Evolutionary conservation across 2,329 filamentous ascomycete species (phyloP).

Genomic region (Xylariales sp.): DNA sequence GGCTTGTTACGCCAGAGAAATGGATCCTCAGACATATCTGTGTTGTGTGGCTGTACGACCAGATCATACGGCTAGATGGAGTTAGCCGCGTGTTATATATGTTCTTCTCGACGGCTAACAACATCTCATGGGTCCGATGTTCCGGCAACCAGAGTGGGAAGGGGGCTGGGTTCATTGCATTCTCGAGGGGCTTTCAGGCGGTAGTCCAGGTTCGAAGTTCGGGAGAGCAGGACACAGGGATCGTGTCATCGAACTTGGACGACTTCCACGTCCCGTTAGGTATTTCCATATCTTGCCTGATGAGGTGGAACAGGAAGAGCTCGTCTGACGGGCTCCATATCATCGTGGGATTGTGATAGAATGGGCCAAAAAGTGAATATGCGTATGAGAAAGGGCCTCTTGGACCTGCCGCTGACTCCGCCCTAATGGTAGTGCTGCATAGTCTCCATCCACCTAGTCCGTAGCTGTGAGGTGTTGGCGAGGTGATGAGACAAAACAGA

Average conservation of each 20-base stretch:
- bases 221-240: slow-evolving; percentile 26
- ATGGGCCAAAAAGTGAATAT: slow-evolving; percentile 34
- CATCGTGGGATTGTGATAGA: slow-evolving; percentile 41
- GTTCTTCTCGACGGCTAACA: slow-evolving; percentile 29
- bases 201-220: slow-evolving; percentile 18
- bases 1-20: slow-evolving; percentile 25
- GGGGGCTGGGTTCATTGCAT: slow-evolving; percentile 36
- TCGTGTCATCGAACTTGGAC: slow-evolving; percentile 23
- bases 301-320: slow-evolving; percentile 40
- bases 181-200: slow-evolving; percentile 13
- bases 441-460: slow-evolving; percentile 43
- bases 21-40: slow-evolving; percentile 22
- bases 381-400: slow-evolving; percentile 39
- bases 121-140: slow-evolving; percentile 23
- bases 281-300: slow-evolving; percentile 30
- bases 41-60: slow-evolving; percentile 13
- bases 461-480: slow-evolving; percentile 41
- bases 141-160: slow-evolving; percentile 30
- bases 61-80: slow-evolving; percentile 24
- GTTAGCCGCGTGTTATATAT: slow-evolving; percentile 26
- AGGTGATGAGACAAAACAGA: slow-evolving; percentile 40
- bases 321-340: slow-evolving; percentile 39
- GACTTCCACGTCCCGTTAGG: slow-evolving; percentile 18
- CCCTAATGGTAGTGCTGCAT: slow-evolving; percentile 38
- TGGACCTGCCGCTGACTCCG: slow-evolving; percentile 38